A percentile compares a stretch with the other conserved stretches of the same genome.
Conservation (phyloP, 2,329 filamentous ascomycete species). For the Trematosphaeria pertusa region DNA sequence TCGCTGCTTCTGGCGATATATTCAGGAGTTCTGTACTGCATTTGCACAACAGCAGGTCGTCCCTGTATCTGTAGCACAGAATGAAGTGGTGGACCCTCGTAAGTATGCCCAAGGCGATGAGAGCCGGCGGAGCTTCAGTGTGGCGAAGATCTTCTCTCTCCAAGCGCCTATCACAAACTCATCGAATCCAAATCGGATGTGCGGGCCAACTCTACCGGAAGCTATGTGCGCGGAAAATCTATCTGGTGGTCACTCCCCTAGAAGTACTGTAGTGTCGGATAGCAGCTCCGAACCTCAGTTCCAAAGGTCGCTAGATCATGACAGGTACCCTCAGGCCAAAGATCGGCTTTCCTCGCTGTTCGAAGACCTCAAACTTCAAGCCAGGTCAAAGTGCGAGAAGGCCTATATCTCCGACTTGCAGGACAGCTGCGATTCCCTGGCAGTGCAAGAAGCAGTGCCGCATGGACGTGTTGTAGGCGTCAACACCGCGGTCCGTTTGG, state of each 20-base stretch:
- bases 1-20: conserved; percentile 48
- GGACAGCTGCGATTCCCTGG: conserved; percentile 25
- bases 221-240: no score
- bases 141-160: conserved; percentile 12
- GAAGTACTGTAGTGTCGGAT: no score
- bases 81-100: not conserved
- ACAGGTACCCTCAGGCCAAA: not conserved
- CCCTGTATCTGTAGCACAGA: not conserved
- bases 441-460: conserved; percentile 1
- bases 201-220: no score
- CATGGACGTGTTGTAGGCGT: no score
- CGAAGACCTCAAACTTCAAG: conserved; percentile 9
- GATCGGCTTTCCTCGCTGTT: conserved; percentile 22
- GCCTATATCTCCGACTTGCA: conserved; percentile 27
- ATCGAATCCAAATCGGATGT: no score
- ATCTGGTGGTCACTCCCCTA: no score
- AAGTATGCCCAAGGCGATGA: not conserved
- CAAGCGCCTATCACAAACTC: not conserved
- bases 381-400: conserved; percentile 24
- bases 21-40: conserved; percentile 22
- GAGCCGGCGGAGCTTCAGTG: conserved; percentile 6
- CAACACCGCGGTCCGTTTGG: no score
- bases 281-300: no score
- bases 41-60: conserved; percentile 14
- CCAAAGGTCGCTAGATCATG: not conserved